These are phyloP conservation scores for Emericellopsis cladophorae DNA, from an alignment of 2,329 filamentous ascomycete species.

Conservation along the genomic window DNA sequence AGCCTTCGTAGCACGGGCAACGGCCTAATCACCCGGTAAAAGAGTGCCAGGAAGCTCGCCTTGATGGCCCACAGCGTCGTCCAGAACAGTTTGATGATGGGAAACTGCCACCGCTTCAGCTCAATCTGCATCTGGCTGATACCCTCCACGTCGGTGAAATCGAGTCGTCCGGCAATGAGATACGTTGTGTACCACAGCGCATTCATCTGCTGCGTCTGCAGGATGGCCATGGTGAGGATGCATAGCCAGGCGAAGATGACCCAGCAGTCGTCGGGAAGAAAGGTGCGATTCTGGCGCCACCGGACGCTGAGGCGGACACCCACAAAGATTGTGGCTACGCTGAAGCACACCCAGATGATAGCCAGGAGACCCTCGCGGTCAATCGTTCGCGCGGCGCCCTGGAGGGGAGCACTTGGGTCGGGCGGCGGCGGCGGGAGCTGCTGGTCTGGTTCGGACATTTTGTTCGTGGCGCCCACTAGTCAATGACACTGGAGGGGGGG, in stretches of 20 bases:
- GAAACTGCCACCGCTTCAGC: conserved; percentile 8
- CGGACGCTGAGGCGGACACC: conserved; percentile 13
- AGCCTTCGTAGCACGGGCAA: conserved; percentile 4
- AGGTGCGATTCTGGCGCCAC: conserved; percentile 7
- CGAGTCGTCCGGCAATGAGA: conserved; percentile 5
- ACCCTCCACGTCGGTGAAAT: conserved; percentile 1
- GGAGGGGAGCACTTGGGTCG: conserved; percentile 5
- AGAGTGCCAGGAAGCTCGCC: conserved; percentile 10
- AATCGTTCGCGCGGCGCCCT: conserved; percentile 5
- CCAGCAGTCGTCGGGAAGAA: conserved; percentile 16
- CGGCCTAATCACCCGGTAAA: conserved; percentile 8
- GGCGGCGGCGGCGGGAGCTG: background rate
- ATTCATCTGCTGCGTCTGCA: conserved; percentile 8
- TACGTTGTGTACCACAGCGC: conserved; percentile 8
- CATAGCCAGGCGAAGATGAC: conserved; percentile 13
- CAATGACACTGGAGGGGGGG: too few relatives aligned
- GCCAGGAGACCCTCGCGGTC: conserved; percentile 8
- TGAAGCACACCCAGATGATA: conserved; percentile 15
- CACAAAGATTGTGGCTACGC: conserved; percentile 13
- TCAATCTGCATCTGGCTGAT: background rate
- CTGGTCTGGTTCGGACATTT: conserved; percentile 1
- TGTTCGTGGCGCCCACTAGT: background rate
- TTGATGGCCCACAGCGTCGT: conserved; percentile 10
- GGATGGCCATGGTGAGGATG: conserved; percentile 9
- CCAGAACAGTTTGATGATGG: conserved; percentile 12